Conservation (phyloP, 2,329 filamentous ascomycete species). For the Coniella lustricola region DNA sequence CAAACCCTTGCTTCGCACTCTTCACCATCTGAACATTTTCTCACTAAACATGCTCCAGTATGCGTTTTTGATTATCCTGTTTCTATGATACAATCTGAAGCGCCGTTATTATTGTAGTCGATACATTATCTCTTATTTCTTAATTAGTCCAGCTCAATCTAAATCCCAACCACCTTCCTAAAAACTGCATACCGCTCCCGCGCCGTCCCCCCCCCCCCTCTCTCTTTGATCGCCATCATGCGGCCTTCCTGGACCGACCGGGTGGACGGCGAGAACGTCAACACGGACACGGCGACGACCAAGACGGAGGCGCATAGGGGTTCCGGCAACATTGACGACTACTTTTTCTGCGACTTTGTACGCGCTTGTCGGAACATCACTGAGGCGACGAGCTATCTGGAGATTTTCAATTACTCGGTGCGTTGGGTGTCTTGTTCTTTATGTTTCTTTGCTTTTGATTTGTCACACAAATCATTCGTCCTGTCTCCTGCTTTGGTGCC, state of each 20-base stretch:
- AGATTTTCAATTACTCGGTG: conserved; percentile 55
- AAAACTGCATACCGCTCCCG: no score
- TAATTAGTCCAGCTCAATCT: no score
- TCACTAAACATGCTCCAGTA: no score
- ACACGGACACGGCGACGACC: background rate
- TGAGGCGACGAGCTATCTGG: conserved; percentile 48
- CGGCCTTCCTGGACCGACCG: conserved; percentile 1
- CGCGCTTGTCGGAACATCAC: conserved; percentile 39
- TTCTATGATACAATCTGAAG: no score
- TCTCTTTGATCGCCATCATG: background rate
- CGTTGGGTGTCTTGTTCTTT: conserved; percentile 19
- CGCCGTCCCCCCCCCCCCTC: background rate
- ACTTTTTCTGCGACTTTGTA: conserved; percentile 46
- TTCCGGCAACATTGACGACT: conserved; percentile 48
- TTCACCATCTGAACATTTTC: no score
- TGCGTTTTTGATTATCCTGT: no score
- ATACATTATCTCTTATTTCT: no score
- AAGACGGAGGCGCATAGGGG: background rate
- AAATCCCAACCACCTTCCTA: no score
- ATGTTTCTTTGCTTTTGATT: background rate
- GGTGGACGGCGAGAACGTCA: background rate
- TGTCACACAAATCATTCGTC: no score
- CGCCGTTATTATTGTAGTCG: no score
- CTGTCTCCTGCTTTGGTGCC: no score
- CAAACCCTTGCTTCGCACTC: no score